Evolutionary conservation across 2,329 filamentous ascomycete genomes (phyloP), one percentile per base, ranked within the genome.

Genomic region (Stagonosporopsis vannaccii): DNA sequence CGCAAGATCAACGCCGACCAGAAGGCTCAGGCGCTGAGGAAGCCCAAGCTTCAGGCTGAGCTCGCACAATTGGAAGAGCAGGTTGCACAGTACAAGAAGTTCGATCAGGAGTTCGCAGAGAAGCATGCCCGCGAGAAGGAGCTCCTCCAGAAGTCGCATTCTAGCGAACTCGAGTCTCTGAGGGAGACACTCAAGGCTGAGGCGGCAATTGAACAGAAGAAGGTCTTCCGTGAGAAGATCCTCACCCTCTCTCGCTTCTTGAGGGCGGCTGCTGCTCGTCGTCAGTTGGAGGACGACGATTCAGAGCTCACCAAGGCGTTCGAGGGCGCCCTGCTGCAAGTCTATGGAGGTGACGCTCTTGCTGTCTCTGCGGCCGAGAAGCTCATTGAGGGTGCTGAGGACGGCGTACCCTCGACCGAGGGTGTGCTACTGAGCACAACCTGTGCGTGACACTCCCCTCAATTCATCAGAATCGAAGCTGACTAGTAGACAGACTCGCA

Each of bases 1-100:
- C 89, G 86, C 76, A 87, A 91, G 73, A 91, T 94, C 83, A 94
- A 94, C 74, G 74, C 82, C 77, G 90, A 94, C 76, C 90, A 94
- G 78, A 91, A 89, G 77, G 85, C 88, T 11, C 87, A 91, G 74
- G 84, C 88, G 55, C 81, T 88, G 63, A 93, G 92, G 85, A 92
- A 92, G 77, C 90, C 90, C 33, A 80, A 81, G 32, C 85, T 93
- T 26, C 84, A 89, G 70, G 80, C 84, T 51, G 87, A 91, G 78
- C 81, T 92, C 37, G 78, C 82, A 48, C 87, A 90, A 74, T 79
- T 86, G 58, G 89, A 93, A 76, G 89, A 92, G 73, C 90, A 92
- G 78, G 81, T 92, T 42, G 79, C 80, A 51, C 87, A 90, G 73
- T 89, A 88, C 80, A 89, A 88, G 79, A 91, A 90, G 81, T 81